phyloP scores from a whole-genome alignment of 2,329 filamentous ascomycete genomes.

The Claviceps lovelessii region DNA sequence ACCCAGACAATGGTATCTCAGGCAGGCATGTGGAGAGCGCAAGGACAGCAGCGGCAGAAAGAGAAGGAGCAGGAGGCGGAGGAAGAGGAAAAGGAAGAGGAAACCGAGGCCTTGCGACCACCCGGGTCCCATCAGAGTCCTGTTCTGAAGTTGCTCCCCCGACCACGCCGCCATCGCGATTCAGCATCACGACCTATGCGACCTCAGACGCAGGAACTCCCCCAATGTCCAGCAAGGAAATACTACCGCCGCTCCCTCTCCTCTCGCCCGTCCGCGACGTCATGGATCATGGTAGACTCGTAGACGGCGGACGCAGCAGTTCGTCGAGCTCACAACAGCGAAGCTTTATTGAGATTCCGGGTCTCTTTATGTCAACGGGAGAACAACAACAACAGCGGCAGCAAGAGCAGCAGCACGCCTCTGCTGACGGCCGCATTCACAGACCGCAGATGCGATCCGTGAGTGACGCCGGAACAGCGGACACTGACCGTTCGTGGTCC shows the following conservation, averaged over 20 bases:
- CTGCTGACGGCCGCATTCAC: background rate
- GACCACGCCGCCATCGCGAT: conserved; percentile 43
- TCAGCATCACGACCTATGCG: conserved; percentile 49
- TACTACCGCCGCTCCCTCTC: conserved; percentile 13
- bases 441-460: background rate
- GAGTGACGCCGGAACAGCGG: conserved; percentile 3
- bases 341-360: conserved; percentile 17
- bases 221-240: conserved; percentile 12
- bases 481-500: conserved; percentile 14
- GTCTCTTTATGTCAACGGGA: background rate
- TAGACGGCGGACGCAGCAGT: conserved; percentile 12
- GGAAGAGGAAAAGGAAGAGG: too few species aligned
- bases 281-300: conserved; percentile 20
- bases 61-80: too few species aligned
- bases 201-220: conserved; percentile 27
- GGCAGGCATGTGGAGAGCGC: conserved; percentile 12
- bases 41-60: background rate
- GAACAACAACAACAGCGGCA: background rate
- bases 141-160: conserved; percentile 21
- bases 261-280: conserved; percentile 13
- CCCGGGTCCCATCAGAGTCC: conserved; percentile 7
- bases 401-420: background rate
- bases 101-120: background rate
- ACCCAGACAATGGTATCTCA: conserved; percentile 1
- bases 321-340: conserved; percentile 12